Evolutionary conservation across 495 filamentous ascomycete genomes (phyloP).

Genomic region (Penicillium mononematosum): DNA sequence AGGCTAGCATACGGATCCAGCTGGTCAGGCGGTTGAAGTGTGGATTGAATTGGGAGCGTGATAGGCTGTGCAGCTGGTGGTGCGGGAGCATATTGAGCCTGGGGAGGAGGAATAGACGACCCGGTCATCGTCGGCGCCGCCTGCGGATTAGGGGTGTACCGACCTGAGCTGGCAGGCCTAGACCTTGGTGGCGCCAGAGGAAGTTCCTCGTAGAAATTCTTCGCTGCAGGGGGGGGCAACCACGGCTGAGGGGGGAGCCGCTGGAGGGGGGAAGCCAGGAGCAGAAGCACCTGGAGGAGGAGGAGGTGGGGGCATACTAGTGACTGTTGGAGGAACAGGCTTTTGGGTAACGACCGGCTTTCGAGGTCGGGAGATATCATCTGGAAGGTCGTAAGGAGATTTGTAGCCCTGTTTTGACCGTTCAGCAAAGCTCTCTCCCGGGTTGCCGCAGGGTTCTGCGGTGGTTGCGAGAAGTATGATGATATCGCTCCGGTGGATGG

Average conservation of each 20-base stretch:
- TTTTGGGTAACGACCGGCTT: constrained; percentile 49
- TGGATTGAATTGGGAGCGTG: constrained; percentile 24
- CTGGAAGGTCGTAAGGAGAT: constrained; percentile 92
- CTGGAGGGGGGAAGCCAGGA: constrained; percentile 33
- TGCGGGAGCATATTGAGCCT: constrained; percentile 25
- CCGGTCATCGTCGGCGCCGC: constrained; percentile 17
- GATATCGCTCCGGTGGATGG: constrained; percentile 35
- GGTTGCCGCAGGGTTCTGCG: constrained; percentile 36
- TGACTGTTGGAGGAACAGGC: constrained; percentile 26
- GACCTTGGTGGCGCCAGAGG: constrained; percentile 61
- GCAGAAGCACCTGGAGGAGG: constrained; percentile 51
- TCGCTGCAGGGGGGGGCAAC: constrained; percentile 27
- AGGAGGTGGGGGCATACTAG: constrained; percentile 42
- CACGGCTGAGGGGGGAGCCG: constrained; percentile 31
- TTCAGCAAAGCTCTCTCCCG: constrained; percentile 76
- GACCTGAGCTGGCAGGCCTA: constrained; percentile 44
- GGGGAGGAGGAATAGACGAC: constrained; percentile 8
- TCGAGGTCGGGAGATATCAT: constrained; percentile 73
- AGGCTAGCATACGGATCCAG: constrained; percentile 61
- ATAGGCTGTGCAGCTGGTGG: constrained; percentile 24
- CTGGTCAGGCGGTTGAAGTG: constrained; percentile 55
- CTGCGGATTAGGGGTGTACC: constrained; percentile 51
- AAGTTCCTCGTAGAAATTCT: constrained; percentile 90
- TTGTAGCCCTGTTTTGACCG: constrained; percentile 87
- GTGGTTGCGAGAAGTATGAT: constrained; percentile 43